These are phyloP conservation scores for Clonostachys rhizophaga DNA, from an alignment of 2,329 filamentous ascomycete genomes.

Conservation along the genomic window DNA sequence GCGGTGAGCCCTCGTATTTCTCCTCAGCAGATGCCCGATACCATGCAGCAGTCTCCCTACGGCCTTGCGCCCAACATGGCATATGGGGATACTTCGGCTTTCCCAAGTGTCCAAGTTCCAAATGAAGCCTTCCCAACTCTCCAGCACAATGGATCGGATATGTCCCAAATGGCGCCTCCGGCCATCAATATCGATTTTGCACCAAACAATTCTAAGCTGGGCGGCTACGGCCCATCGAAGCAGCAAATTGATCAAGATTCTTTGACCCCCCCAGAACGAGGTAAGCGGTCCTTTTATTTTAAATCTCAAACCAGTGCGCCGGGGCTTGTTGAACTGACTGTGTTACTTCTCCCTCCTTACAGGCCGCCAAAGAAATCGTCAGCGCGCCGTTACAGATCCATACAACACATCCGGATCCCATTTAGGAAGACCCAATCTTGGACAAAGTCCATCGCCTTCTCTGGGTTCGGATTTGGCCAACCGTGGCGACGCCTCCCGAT, in stretches of 20 bases:
- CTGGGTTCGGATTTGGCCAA: constrained; percentile 36
- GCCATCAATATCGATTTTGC: constrained; percentile 94
- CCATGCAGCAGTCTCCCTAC: constrained; percentile 41
- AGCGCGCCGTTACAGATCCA: constrained; percentile 55
- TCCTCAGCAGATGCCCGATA: constrained; percentile 50
- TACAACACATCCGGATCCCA: constrained; percentile 43
- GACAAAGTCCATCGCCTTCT: constrained; percentile 42
- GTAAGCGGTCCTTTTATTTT: constrained; percentile 29
- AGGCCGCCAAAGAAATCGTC: constrained; percentile 45
- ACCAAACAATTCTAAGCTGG: constrained; percentile 54
- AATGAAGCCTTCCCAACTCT: constrained; percentile 49
- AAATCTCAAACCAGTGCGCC: neutral
- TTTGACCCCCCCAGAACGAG: constrained; percentile 74
- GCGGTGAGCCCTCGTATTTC: constrained; percentile 60
- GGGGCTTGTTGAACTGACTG: neutral
- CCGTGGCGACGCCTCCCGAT: constrained; percentile 45
- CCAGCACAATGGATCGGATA: constrained; percentile 48
- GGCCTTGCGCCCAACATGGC: constrained; percentile 33
- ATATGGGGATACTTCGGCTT: constrained; percentile 16
- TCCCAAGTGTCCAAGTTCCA: constrained; percentile 28
- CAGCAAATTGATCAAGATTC: constrained; percentile 69
- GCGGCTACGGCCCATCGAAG: constrained; percentile 45
- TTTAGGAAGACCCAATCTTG: constrained; percentile 30
- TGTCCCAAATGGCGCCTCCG: constrained; percentile 81
- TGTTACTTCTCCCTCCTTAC: constrained; percentile 2